phyloP scores from a whole-genome alignment of 768 basidiomycete species.

The Strobilomyces dryophilus region DNA sequence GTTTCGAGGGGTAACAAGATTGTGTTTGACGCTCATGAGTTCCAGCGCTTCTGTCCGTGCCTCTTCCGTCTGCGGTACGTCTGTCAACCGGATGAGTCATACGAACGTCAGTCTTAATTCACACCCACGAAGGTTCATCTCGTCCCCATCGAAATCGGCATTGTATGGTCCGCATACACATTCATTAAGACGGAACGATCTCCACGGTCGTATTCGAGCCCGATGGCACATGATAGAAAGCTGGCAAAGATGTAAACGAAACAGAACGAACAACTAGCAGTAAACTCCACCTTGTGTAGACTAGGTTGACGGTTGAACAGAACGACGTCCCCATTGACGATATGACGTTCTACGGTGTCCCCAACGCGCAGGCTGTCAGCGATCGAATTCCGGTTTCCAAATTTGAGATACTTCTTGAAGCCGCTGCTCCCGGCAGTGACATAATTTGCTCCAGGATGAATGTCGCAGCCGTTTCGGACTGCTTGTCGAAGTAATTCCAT shows the following conservation, averaged over 20 bases:
- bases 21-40: constrained; percentile 95
- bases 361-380: constrained; percentile 83
- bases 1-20: constrained; percentile 95
- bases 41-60: constrained; percentile 95
- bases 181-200: constrained; percentile 95
- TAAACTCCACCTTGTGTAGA: constrained; percentile 74
- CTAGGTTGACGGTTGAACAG: constrained; percentile 98
- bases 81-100: constrained; percentile 36
- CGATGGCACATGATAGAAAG: constrained; percentile 99
- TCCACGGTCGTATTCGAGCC: constrained; percentile 94
- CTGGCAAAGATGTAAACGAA: constrained; percentile 33
- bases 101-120: neutral
- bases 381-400: constrained; percentile 74
- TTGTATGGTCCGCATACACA: constrained; percentile 99
- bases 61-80: constrained; percentile 98
- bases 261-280: neutral
- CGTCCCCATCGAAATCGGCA: constrained; percentile 99
- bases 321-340: constrained; percentile 93
- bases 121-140: constrained; percentile 94
- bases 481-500: constrained; percentile 71
- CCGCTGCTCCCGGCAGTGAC: constrained; percentile 74
- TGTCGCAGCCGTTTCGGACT: constrained; percentile 82
- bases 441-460: constrained; percentile 95
- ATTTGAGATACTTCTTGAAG: constrained; percentile 86
- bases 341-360: constrained; percentile 91